Evolutionary conservation across 148 eudicot genomes (phyloP).

Genomic region (Oxyria digyna): DNA sequence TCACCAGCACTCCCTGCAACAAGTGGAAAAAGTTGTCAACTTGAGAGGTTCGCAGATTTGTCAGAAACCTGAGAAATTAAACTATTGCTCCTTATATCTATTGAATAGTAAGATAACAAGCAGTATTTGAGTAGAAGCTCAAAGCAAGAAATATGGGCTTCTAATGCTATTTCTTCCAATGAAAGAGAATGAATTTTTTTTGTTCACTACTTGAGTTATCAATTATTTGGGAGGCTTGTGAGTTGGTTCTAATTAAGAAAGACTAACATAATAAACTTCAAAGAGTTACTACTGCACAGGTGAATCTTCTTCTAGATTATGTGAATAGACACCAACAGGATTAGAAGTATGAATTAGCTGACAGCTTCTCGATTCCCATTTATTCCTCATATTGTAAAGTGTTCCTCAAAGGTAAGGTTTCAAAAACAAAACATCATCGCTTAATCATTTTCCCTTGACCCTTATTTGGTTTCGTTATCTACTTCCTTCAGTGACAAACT

Average conservation of each 20-base stretch:
- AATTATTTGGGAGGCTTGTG: not conserved
- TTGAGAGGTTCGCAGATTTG: not conserved
- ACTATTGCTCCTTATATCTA: not conserved
- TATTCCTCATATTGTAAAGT: too few species aligned
- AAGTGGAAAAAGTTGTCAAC: not conserved
- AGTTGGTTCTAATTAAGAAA: not conserved
- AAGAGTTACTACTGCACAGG: not conserved
- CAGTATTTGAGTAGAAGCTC: not conserved
- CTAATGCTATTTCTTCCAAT: not conserved
- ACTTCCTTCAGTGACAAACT: not conserved
- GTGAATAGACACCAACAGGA: not conserved
- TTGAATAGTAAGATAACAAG: not conserved
- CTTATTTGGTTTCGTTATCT: not conserved
- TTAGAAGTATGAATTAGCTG: not conserved
- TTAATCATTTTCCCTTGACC: not conserved
- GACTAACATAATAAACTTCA: not conserved
- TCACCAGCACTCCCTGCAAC: constrained; percentile 92
- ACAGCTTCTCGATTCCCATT: not conserved
- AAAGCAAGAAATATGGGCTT: not conserved
- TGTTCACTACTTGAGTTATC: not conserved
- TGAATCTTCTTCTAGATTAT: not conserved
- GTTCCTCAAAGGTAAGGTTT: not conserved
- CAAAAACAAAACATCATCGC: not conserved
- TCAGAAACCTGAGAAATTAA: not conserved
- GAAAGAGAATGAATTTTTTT: not conserved